phyloP scores from a whole-genome alignment of 148 eudicot genomes.

The Rhododendron mucronatum region DNA sequence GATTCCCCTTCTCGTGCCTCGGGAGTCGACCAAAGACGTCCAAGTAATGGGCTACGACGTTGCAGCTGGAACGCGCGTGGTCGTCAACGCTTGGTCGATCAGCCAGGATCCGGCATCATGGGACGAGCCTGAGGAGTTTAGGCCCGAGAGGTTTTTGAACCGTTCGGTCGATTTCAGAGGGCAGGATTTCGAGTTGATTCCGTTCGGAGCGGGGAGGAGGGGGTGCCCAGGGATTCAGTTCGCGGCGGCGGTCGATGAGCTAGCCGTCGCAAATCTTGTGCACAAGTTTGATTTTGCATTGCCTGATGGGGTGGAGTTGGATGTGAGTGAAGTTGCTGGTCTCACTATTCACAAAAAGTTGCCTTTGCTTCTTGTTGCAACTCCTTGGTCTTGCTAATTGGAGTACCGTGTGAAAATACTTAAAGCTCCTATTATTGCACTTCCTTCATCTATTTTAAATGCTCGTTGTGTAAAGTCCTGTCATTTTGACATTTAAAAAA shows the following conservation, averaged over 20 bases:
- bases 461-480: no score
- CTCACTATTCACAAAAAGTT: neutral
- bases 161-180: neutral
- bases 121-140: neutral
- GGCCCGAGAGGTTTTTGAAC: neutral
- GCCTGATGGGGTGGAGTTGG: neutral
- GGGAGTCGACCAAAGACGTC: neutral
- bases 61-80: neutral
- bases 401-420: no score
- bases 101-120: neutral
- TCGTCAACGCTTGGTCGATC: neutral
- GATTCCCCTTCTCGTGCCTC: neutral
- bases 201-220: neutral
- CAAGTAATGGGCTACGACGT: neutral
- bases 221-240: neutral
- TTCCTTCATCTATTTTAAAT: no score
- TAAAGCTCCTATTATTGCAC: no score
- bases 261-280: neutral
- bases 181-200: neutral
- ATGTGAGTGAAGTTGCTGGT: neutral
- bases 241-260: neutral
- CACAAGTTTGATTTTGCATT: neutral
- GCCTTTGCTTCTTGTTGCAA: neutral
- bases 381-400: neutral
- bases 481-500: no score